Evolutionary conservation across 495 filamentous ascomycete genomes (phyloP).

Genomic region (Oidiodendron maius): DNA sequence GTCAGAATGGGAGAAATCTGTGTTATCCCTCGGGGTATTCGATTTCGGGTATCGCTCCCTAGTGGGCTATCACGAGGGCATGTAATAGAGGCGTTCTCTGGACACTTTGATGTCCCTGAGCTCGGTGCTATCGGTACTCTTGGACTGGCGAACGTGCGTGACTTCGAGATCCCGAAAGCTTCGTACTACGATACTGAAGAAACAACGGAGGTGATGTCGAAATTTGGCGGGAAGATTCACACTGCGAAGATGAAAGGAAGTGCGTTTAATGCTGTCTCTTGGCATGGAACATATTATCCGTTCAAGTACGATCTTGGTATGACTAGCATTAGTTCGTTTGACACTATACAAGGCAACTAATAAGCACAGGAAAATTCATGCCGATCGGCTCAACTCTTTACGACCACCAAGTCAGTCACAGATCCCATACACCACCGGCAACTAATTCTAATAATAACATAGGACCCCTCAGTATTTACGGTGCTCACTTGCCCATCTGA

Average conservation of each 20-base stretch:
- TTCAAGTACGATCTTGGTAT: slow-evolving; percentile 85
- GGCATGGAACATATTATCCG: slow-evolving; percentile 64
- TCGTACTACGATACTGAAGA: slow-evolving; percentile 43
- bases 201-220: slow-evolving; percentile 50
- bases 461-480: slow-evolving; percentile 56
- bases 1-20: slow-evolving; percentile 66
- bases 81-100: slow-evolving; percentile 66
- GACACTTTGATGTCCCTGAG: slow-evolving; percentile 63
- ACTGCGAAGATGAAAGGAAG: slow-evolving; percentile 59
- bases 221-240: slow-evolving; percentile 60
- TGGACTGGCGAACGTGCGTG: slow-evolving; percentile 61
- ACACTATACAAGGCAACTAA: slow-evolving; percentile 27
- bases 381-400: slow-evolving; percentile 67
- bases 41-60: slow-evolving; percentile 60
- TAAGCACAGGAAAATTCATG: slow-evolving; percentile 54
- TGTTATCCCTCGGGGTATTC: slow-evolving; percentile 70
- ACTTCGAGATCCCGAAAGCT: slow-evolving; percentile 64
- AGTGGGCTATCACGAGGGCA: slow-evolving; percentile 55
- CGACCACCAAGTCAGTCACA: slow-evolving; percentile 67
- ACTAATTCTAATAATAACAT: too few relatives aligned
- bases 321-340: slow-evolving; percentile 47
- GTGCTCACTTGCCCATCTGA: slow-evolving; percentile 67
- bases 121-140: slow-evolving; percentile 67
- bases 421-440: slow-evolving; percentile 82
- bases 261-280: slow-evolving; percentile 80